A percentile compares a stretch with the other conserved stretches of the same genome.
phyloP scores from a whole-genome alignment of 345 rosid genomes.

The Clausena lansium region DNA sequence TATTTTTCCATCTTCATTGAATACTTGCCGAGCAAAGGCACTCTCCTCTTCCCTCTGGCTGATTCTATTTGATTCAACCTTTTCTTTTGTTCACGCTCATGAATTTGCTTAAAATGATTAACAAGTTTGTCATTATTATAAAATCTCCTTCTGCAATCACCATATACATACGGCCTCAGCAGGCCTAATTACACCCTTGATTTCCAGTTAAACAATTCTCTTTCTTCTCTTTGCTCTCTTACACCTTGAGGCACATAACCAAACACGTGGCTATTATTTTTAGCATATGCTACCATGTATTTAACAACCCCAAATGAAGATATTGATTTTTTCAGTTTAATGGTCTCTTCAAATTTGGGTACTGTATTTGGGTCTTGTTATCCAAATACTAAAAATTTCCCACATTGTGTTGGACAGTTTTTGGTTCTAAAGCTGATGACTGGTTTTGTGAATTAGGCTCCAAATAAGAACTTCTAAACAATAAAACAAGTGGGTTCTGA shows the following conservation, averaged over 20 bases:
- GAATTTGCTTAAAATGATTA: slow-evolving; percentile 77
- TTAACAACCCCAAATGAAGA: slow-evolving; percentile 62
- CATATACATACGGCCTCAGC: slow-evolving; percentile 54
- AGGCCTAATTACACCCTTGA: slow-evolving; percentile 47
- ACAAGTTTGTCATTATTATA: slow-evolving; percentile 60
- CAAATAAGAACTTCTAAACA: slow-evolving; percentile 20
- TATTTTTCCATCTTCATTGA: slow-evolving; percentile 83
- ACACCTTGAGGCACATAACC: slow-evolving; percentile 51
- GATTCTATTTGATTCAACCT: slow-evolving; percentile 78
- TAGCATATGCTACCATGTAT: slow-evolving; percentile 62
- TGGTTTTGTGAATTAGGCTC: slow-evolving; percentile 24
- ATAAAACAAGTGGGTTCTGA: slow-evolving; percentile 16
- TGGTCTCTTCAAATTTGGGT: slow-evolving; percentile 65
- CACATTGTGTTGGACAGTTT: slow-evolving; percentile 30
- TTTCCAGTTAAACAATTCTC: slow-evolving; percentile 61
- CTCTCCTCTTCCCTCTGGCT: slow-evolving; percentile 67
- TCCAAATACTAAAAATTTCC: slow-evolving; percentile 87
- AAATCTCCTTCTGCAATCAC: slow-evolving; percentile 74
- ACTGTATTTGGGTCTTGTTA: slow-evolving; percentile 60
- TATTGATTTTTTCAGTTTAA: slow-evolving; percentile 55
- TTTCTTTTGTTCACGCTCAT: slow-evolving; percentile 68
- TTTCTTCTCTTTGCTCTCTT: slow-evolving; percentile 55
- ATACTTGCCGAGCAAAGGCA: slow-evolving; percentile 61
- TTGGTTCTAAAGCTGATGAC: slow-evolving; percentile 19
- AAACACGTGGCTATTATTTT: slow-evolving; percentile 54